Conservation (phyloP, 352 stramenopile species). For the Aphanomyces astaci region DNA sequence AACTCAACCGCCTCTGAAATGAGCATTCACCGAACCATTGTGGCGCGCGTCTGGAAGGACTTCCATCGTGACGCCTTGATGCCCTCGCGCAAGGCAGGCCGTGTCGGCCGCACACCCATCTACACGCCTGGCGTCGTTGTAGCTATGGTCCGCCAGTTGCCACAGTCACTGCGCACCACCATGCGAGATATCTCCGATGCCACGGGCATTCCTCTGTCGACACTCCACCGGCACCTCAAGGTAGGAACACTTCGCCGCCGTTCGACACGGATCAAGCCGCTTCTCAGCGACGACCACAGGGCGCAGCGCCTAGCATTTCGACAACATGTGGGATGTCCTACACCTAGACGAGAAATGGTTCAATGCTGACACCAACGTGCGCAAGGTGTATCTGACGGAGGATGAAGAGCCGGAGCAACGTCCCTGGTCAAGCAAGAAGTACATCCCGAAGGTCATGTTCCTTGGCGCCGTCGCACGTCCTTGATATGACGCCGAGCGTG, state of each 20-base stretch:
- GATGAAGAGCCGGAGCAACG: slow-evolving; percentile 20
- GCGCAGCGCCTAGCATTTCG: neutral
- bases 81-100: too few relatives aligned
- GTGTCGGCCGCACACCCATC: too few relatives aligned
- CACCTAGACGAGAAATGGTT: too few relatives aligned
- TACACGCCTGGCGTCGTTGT: neutral
- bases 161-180: neutral
- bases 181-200: neutral
- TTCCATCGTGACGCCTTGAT: too few relatives aligned
- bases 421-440: slow-evolving; percentile 22
- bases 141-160: neutral
- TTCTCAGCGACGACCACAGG: neutral
- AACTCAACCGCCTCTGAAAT: too few relatives aligned
- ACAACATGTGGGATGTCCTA: neutral
- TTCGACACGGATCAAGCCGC: neutral
- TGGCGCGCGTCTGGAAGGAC: too few relatives aligned
- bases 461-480: slow-evolving; percentile 14
- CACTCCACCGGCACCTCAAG: neutral
- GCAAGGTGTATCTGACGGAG: too few relatives aligned
- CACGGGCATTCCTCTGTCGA: neutral
- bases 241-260: neutral
- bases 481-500: neutral
- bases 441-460: slow-evolving; percentile 34
- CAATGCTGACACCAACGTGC: too few relatives aligned
- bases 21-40: too few relatives aligned